These are phyloP conservation scores for Kodamaea hsintzibuensis DNA, from an alignment of 805 yeast genomes.

Conservation along the genomic window DNA sequence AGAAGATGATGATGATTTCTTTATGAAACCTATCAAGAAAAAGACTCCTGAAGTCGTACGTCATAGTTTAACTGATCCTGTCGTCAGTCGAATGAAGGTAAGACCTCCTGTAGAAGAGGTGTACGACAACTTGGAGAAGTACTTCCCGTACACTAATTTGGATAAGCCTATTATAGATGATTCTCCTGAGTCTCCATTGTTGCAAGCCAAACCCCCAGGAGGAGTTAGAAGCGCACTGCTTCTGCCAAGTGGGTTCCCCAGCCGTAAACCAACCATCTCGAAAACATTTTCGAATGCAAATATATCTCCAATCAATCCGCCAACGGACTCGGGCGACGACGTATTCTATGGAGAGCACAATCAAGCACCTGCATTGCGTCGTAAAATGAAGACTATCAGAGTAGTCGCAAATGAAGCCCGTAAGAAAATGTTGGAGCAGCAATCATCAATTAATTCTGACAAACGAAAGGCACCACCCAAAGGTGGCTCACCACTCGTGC, in stretches of 20 bases:
- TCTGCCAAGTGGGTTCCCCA: slow-evolving; percentile 11
- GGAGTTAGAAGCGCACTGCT: neutral
- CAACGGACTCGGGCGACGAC: slow-evolving; percentile 32
- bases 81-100: slow-evolving; percentile 50
- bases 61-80: slow-evolving; percentile 4
- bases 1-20: slow-evolving; percentile 18
- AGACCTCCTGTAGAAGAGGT: slow-evolving; percentile 96
- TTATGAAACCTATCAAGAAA: slow-evolving; percentile 18
- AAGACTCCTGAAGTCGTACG: slow-evolving; percentile 5
- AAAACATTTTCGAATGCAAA: slow-evolving; percentile 46
- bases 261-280: slow-evolving; percentile 37
- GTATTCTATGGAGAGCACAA: slow-evolving; percentile 35
- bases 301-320: slow-evolving; percentile 34
- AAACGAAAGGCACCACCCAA: neutral
- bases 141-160: slow-evolving; percentile 88
- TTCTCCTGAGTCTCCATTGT: slow-evolving; percentile 56
- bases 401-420: slow-evolving; percentile 90
- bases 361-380: slow-evolving; percentile 43
- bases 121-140: slow-evolving; percentile 85
- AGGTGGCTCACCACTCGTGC: neutral
- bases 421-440: slow-evolving; percentile 32
- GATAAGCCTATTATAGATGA: slow-evolving; percentile 88
- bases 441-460: slow-evolving; percentile 6
- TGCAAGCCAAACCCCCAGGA: neutral
- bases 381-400: slow-evolving; percentile 87